Base-by-base conservation (phyloP, 2,329 filamentous ascomycete species). In the Botrytis hyacinthi region DNA sequence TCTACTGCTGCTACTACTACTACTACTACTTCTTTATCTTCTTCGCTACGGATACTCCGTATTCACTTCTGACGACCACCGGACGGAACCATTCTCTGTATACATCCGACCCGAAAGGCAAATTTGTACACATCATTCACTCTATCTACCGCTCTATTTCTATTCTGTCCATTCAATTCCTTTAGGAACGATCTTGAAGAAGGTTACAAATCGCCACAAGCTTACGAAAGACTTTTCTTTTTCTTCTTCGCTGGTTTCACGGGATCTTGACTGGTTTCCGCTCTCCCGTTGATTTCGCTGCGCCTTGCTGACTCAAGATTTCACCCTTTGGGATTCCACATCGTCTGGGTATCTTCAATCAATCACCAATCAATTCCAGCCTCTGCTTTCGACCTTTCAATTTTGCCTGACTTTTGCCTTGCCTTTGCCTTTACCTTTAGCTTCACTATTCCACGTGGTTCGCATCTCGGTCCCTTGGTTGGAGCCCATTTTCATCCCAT, bases 221-320 rank as follows among this genome's bases (percentile, higher is more conserved):
- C 60, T 72, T 65, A 67, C 70, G 60, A 40, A 72, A 51, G 48
- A 57, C 60, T 71, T 40, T 46, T 70, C 42, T 46, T 35, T 48
- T 22, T 32, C 44, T 40, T 29, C 20, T n/a, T 42, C n/a, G 60
- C 60, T 71, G 70, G 59, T 57, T 71, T 65, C 44, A 66, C 46
- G 32, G 46, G 32, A 57, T 66, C 29, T 72, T 44, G 6, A 42
- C 42, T 57, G 44, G 10, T 35, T 66, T 66, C 60, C 32, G 44
- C 22, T 22, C 16, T 66, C 62, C 60, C 32, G 44, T 26, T 40
- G 46, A 9, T 44, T 66, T 72, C 29, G 37, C 61, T 72, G 70
- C 35, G 46, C n/a, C 60, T 20, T 72, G 70, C 70, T 66, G 70
- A 72, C 46, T 72, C 70, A 72, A 66, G 65, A 68, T 29, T 42